These are phyloP conservation scores for Lagenaria siceraria DNA, from an alignment of 306 rosid genomes.

Conservation along the genomic window DNA sequence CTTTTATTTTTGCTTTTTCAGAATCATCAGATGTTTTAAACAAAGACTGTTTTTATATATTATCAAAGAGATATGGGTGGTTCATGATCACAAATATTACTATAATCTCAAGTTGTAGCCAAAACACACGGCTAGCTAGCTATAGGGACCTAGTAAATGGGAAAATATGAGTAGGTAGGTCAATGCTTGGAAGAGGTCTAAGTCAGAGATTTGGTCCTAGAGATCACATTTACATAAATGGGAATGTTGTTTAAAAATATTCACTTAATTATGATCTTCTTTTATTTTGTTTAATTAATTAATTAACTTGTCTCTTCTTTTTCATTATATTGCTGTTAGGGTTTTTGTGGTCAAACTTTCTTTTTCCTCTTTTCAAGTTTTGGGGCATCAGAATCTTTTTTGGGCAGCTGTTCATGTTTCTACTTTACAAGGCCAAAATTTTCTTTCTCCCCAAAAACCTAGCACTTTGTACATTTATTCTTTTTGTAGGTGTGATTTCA, in stretches of 20 bases:
- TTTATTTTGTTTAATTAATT: background rate
- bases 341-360: constrained; percentile 6
- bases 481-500: background rate
- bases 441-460: background rate
- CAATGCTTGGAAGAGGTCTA: background rate
- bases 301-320: background rate
- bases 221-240: background rate
- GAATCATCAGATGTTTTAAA: background rate
- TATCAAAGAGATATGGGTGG: background rate
- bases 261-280: background rate
- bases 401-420: constrained; percentile 6
- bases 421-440: background rate
- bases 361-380: constrained; percentile 1
- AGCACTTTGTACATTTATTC: background rate
- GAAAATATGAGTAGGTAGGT: background rate
- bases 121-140: background rate
- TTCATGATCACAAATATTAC: background rate
- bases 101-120: background rate
- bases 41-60: background rate
- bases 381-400: constrained; percentile 2
- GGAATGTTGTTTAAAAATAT: background rate
- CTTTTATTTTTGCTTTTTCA: background rate
- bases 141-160: background rate
- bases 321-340: background rate
- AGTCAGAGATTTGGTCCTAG: constrained; percentile 9